Conservation (phyloP, 805 yeast species). For the Myxozyma vanderwaltii region DNA sequence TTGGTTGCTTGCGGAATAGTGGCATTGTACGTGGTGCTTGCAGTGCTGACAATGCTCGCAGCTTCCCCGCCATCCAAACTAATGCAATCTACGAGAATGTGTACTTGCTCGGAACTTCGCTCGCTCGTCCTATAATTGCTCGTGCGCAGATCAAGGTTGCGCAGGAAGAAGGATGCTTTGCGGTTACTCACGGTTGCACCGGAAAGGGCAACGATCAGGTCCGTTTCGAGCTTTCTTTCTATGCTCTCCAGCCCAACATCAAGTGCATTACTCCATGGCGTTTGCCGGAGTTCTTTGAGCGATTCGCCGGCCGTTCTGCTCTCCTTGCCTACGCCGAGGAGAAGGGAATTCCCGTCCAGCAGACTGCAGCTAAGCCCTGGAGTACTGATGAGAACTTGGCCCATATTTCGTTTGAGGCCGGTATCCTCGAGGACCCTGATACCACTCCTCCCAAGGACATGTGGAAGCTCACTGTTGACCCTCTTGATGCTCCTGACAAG, state of each 20-base stretch:
- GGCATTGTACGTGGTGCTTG: background rate
- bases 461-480: constrained; percentile 99
- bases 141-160: constrained; percentile 98
- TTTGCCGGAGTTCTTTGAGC: constrained; percentile 88
- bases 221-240: constrained; percentile 94
- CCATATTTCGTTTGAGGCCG: constrained; percentile 98
- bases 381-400: constrained; percentile 99
- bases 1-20: background rate
- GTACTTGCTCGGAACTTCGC: constrained; percentile 92
- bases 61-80: constrained; percentile 93
- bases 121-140: constrained; percentile 98
- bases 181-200: constrained; percentile 98
- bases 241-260: constrained; percentile 97
- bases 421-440: constrained; percentile 98
- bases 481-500: constrained; percentile 87
- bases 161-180: constrained; percentile 95
- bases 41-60: background rate
- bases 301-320: constrained; percentile 98
- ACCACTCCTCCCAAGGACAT: constrained; percentile 99
- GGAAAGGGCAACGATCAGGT: constrained; percentile 99
- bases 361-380: constrained; percentile 99
- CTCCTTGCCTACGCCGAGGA: constrained; percentile 89
- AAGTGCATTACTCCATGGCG: constrained; percentile 99
- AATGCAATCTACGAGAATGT: constrained; percentile 98
- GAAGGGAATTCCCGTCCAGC: constrained; percentile 91